Percentiles rank a stretch among this genome's conserved stretches.
Conservation (phyloP, 169 alveolate genomes). For the Cryptosporidium parvum region DNA sequence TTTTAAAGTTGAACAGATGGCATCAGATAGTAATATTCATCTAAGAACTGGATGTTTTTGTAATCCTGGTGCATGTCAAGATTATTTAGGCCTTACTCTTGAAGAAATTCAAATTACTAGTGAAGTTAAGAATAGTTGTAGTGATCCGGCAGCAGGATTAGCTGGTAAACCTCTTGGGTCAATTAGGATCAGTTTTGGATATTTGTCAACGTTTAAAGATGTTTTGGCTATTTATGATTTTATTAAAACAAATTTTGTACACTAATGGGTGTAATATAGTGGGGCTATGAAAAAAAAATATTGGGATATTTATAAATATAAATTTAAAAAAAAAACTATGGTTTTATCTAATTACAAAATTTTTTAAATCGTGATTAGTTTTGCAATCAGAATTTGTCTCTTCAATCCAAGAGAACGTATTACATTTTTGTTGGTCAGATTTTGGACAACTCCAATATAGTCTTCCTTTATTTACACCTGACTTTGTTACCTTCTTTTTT, state of each 20-base stretch:
- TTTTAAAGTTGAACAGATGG: conserved; percentile 76
- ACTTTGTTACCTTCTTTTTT: conserved; percentile 12
- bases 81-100: conserved; percentile 69
- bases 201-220: conserved; percentile 79
- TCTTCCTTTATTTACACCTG: conserved; percentile 50
- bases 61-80: conserved; percentile 83
- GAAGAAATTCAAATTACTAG: conserved; percentile 77
- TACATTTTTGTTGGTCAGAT: conserved; percentile 39
- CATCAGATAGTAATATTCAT: conserved; percentile 77
- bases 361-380: conserved; percentile 8
- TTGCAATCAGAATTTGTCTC: not conserved
- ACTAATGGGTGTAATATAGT: not conserved
- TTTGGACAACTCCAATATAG: conserved; percentile 49
- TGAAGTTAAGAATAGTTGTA: conserved; percentile 75
- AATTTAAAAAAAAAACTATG: too few species aligned
- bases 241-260: conserved; percentile 48
- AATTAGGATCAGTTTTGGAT: conserved; percentile 79
- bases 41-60: conserved; percentile 83
- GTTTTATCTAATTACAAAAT: not conserved
- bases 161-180: conserved; percentile 78
- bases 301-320: not conserved
- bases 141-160: conserved; percentile 59
- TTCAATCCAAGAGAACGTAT: conserved; percentile 30
- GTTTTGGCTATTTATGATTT: conserved; percentile 64
- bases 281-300: not conserved